Base-by-base conservation (phyloP, 805 yeast species). In the Millerozyma miso region DNA sequence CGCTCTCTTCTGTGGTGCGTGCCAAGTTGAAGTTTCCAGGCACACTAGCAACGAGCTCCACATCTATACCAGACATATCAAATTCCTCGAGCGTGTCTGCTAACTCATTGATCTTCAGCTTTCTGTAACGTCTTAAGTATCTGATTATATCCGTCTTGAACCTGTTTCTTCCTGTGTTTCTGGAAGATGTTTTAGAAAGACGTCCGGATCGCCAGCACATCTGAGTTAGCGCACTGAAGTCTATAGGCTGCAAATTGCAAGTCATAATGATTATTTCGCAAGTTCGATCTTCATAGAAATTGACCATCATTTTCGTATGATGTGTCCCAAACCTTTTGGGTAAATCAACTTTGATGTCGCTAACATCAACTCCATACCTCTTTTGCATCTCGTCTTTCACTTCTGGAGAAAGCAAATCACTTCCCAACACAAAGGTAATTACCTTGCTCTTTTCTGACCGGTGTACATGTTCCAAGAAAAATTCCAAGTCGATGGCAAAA, bases 261-360 rank as follows among this genome's bases (percentile, higher is more conserved):
- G 88, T 77, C 57, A 82, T 77, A 18, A 83, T 62, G 17, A 77
- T 77, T 0, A 84, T 57, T 52, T 77, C 80, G 26, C 73, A 58
- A 0, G 72, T 59, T 14, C 62, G 64, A 47, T 76, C 77, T 2
- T 55, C 55, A 51, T 68, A 80, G 44, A 74, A 63, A 52, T 83
- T 83, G 12, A 84, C 62, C 70, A 83, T 79, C 74, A 83, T 62
- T 54, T 84, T 84, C 1, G 87, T 73, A 56, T 84, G 91, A 56
- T 84, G 89, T 3, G 62, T 60, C n/a, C 62, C 75, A 51, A 43
- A 73, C 20, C 56, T 50, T 46, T 47, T 65, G 8, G 65, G 68
- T 38, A 55, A 51, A 43, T 44, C 56, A 8, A 67, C 73, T 12
- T 69, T 49, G 1, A 75, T 52, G 43, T 64, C 62, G 4, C 48